A percentile compares a stretch with the other conserved stretches of the same genome.
Evolutionary conservation across 2,329 filamentous ascomycete genomes (phyloP).

Genomic region (Sporothrix brasiliensis): DNA sequence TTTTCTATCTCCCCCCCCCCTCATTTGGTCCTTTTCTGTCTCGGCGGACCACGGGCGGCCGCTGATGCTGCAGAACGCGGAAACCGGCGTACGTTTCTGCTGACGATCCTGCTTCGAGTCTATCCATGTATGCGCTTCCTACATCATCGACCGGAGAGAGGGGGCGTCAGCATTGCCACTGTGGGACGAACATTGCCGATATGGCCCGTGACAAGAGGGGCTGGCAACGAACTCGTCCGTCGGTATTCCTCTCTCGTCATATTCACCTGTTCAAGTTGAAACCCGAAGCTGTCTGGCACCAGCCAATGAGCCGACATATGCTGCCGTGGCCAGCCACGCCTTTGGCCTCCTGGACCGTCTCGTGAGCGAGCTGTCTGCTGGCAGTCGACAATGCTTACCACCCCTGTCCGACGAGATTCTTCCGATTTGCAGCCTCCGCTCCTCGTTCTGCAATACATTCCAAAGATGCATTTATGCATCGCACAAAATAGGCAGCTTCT

Average conservation of each 20-base stretch:
- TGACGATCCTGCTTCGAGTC: constrained; percentile 8
- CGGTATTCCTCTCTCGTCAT: neutral
- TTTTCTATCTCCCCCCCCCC: neutral
- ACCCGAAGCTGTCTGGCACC: neutral
- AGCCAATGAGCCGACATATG: constrained; percentile 14
- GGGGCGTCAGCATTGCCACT: constrained; percentile 17
- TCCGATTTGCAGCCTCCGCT: neutral
- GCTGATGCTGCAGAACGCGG: constrained; percentile 21
- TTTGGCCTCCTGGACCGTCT: constrained; percentile 9
- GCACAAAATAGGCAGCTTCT: constrained; percentile 10
- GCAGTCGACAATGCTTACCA: constrained; percentile 4
- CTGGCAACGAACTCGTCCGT: neutral
- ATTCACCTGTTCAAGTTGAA: constrained; percentile 10
- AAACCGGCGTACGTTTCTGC: constrained; percentile 18
- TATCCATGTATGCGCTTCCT: too few relatives aligned
- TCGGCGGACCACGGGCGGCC: constrained; percentile 11
- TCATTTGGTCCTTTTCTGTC: neutral
- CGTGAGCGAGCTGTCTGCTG: neutral
- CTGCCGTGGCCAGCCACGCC: neutral
- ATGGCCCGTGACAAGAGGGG: constrained; percentile 6
- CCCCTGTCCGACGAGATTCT: neutral
- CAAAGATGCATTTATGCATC: constrained; percentile 4
- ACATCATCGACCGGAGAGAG: neutral
- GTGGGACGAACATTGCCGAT: neutral
- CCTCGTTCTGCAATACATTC: neutral